phyloP scores from a whole-genome alignment of 768 basidiomycete species.

The Mycena belliarum region DNA sequence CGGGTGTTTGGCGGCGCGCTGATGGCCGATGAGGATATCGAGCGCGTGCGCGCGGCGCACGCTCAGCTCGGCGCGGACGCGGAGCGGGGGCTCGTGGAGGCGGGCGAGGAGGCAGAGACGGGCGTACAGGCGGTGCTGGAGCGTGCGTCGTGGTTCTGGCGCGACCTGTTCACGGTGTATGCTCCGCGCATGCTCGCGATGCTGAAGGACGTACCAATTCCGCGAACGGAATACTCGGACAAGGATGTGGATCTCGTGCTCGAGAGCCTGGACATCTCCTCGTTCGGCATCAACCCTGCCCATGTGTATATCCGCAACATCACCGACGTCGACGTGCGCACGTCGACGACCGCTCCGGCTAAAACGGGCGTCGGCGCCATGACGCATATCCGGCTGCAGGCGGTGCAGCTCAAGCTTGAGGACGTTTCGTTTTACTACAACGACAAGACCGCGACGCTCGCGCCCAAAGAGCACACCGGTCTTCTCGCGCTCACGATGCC shows the following conservation, averaged over 20 bases:
- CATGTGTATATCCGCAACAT: conserved; percentile 74
- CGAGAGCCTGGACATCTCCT: conserved; percentile 72
- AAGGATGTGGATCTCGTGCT: conserved; percentile 69
- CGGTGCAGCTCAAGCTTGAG: conserved; percentile 59
- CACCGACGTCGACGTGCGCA: conserved; percentile 50
- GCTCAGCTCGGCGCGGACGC: conserved; percentile 48
- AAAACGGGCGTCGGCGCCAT: conserved; percentile 59
- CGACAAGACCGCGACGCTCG: conserved; percentile 55
- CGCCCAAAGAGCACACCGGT: conserved; percentile 61
- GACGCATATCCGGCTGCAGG: conserved; percentile 66
- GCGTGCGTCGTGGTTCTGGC: conserved; percentile 75
- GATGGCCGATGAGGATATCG: conserved; percentile 50
- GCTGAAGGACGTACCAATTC: conserved; percentile 67
- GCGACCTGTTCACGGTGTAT: conserved; percentile 81
- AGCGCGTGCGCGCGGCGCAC: conserved; percentile 48
- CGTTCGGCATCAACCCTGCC: conserved; percentile 65
- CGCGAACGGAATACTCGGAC: conserved; percentile 76
- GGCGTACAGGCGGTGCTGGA: conserved; percentile 57
- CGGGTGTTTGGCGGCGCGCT: conserved; percentile 47
- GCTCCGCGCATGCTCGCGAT: conserved; percentile 55
- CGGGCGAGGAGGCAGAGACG: conserved; percentile 37
- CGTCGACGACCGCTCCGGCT: conserved; percentile 28
- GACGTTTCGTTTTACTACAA: conserved; percentile 77
- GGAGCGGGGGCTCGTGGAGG: conserved; percentile 41
- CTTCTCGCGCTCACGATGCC: conserved; percentile 64